Evolutionary conservation across 805 yeast species (phyloP).

Genomic region (Diddensiella transvaalensis): DNA sequence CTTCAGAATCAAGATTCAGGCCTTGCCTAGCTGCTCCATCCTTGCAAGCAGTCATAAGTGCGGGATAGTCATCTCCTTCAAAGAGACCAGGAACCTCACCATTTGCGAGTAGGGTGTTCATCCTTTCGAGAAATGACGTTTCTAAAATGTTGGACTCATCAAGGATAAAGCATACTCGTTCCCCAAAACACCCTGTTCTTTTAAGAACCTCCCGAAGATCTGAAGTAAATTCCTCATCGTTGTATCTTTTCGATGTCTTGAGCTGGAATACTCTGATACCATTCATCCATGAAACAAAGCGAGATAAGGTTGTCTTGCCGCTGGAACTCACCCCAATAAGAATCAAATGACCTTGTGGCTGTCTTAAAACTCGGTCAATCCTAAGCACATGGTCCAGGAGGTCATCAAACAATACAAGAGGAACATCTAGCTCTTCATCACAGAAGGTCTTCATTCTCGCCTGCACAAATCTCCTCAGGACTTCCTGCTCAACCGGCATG

Average conservation of each 20-base stretch:
- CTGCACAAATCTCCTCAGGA: constrained; percentile 50
- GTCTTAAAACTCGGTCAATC: constrained; percentile 76
- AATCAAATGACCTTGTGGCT: constrained; percentile 87
- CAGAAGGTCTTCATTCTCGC: constrained; percentile 67
- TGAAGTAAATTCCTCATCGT: constrained; percentile 61
- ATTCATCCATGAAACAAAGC: constrained; percentile 89
- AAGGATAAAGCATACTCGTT: constrained; percentile 63
- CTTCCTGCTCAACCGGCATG: constrained; percentile 47
- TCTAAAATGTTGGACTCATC: constrained; percentile 79
- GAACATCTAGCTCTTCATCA: constrained; percentile 69
- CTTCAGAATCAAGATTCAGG: constrained; percentile 56
- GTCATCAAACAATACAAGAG: constrained; percentile 63
- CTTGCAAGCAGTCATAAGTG: constrained; percentile 51
- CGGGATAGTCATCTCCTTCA: constrained; percentile 62
- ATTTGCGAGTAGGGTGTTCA: constrained; percentile 91
- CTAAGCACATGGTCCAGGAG: constrained; percentile 70
- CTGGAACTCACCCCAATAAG: constrained; percentile 78
- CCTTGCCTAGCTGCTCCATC: constrained; percentile 61
- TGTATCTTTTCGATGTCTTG: constrained; percentile 50
- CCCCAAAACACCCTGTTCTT: constrained; percentile 51
- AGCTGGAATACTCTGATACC: constrained; percentile 64
- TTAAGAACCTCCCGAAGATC: constrained; percentile 54
- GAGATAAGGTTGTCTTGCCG: constrained; percentile 72
- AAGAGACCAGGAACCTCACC: constrained; percentile 90
- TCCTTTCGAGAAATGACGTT: constrained; percentile 77